Evolutionary conservation across 2,329 filamentous ascomycete genomes (phyloP), one percentile per base, ranked within the genome.

Genomic region (Diaporthe nobilis): DNA sequence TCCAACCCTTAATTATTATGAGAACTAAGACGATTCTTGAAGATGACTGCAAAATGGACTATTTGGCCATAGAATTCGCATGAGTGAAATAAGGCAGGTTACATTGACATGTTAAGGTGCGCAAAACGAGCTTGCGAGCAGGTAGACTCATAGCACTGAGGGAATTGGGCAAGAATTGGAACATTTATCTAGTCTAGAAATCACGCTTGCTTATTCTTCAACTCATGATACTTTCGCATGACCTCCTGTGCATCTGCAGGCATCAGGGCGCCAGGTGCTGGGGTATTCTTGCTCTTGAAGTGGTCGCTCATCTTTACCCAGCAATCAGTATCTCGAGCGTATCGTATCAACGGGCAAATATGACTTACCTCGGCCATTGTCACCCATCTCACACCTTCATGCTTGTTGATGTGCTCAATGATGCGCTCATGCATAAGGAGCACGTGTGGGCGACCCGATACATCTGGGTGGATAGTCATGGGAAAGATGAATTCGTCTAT

Each of bases 381-480:
- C 20, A 77, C 74, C 76, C 76, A 77, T 42, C 51, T 71, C 3
- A 77, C 76, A 51, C 76, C 76, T 44, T 77, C 76, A 20, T 77
- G 76, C 58, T 74, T 77, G 60, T 77, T 77, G 65, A 77, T 77
- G 20, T 77, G 74, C 67, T 77, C 76, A 37, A 77, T 77, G 5
- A 85, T 76, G 74, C 92, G 88, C 83, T 95, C 92, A 78, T 94
- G 92, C 93, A 95, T 94, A 9, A 94, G 84, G 39, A 95, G 79
- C 0, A 92, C 93, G 82, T 95, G 93, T 0, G 93, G 93, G 25
- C 92, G 87, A 0, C 94, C 94, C 4, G 90, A 92, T 0, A 94
- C 92, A 80, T 95, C 93, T 0, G 93, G 94, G 81, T 95, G 93
- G 37, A 94, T 92, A 0, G 93, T 95, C 83, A 95, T 93, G 0